Percentiles rank a stretch among this genome's conserved stretches.
Evolutionary conservation across 202 grass and related monocot genomes (phyloP).

Genomic region (Schoenoplectus tabernaemontani): DNA sequence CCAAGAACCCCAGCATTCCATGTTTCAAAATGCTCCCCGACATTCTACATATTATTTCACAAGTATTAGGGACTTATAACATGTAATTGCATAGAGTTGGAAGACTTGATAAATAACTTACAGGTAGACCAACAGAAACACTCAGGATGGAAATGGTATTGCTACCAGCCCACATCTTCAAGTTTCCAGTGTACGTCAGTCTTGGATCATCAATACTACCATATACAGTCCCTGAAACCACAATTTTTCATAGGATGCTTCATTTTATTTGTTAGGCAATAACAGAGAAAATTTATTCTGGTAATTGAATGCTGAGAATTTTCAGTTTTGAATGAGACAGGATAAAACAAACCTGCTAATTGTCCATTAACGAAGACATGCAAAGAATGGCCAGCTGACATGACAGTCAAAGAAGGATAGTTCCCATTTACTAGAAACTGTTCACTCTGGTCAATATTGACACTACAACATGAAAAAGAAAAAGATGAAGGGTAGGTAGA

Average conservation of each 20-base stretch:
- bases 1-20: constrained; percentile 99
- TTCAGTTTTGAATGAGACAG: background rate
- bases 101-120: constrained; percentile 32
- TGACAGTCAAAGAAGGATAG: constrained; percentile 56
- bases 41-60: constrained; percentile 42
- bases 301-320: background rate
- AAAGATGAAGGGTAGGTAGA: background rate
- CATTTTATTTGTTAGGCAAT: constrained; percentile 17
- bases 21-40: constrained; percentile 95
- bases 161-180: constrained; percentile 68
- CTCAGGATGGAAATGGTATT: constrained; percentile 95
- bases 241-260: background rate
- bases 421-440: constrained; percentile 58
- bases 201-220: constrained; percentile 75
- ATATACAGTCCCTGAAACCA: constrained; percentile 62
- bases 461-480: constrained; percentile 40
- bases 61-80: background rate
- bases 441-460: constrained; percentile 56
- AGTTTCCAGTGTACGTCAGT: constrained; percentile 64
- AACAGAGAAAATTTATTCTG: constrained; percentile 9
- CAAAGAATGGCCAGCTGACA: constrained; percentile 96
- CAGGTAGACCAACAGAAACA: constrained; percentile 86
- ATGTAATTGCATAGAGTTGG: background rate
- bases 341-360: constrained; percentile 40
- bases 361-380: constrained; percentile 85